These are phyloP conservation scores for Boletus sp. DNA, from an alignment of 768 basidiomycete species.

Conservation along the genomic window DNA sequence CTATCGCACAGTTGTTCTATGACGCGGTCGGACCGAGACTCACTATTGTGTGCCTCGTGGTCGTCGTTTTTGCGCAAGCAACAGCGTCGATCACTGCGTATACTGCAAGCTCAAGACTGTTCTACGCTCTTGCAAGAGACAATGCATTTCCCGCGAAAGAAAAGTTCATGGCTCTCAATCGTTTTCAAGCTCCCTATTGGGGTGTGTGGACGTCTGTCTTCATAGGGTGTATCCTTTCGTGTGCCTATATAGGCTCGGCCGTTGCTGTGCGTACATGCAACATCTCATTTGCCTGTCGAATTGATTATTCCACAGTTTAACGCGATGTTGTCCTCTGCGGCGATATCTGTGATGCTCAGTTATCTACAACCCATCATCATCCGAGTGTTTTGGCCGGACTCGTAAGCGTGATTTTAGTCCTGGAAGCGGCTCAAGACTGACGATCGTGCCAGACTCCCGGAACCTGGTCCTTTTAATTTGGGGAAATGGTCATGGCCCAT, in stretches of 20 bases:
- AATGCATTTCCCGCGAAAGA: constrained; percentile 47
- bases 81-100: constrained; percentile 57
- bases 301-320: constrained; percentile 39
- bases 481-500: constrained; percentile 52
- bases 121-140: constrained; percentile 56
- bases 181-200: constrained; percentile 50
- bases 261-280: constrained; percentile 43
- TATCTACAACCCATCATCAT: constrained; percentile 58
- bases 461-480: constrained; percentile 49
- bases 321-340: constrained; percentile 53
- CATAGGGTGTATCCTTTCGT: constrained; percentile 51
- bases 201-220: constrained; percentile 56
- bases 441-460: constrained; percentile 35
- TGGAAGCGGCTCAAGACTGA: not conserved
- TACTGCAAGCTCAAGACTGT: constrained; percentile 53
- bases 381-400: constrained; percentile 53
- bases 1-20: constrained; percentile 55
- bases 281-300: not conserved
- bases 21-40: constrained; percentile 49
- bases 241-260: constrained; percentile 54
- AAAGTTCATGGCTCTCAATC: constrained; percentile 48
- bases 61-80: constrained; percentile 48
- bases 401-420: constrained; percentile 30
- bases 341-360: constrained; percentile 55
- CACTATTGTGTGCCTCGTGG: constrained; percentile 48